Percentiles rank a stretch among this genome's conserved stretches.
Evolutionary conservation across 768 basidiomycete genomes (phyloP).

Genomic region (Suillus variegatus): DNA sequence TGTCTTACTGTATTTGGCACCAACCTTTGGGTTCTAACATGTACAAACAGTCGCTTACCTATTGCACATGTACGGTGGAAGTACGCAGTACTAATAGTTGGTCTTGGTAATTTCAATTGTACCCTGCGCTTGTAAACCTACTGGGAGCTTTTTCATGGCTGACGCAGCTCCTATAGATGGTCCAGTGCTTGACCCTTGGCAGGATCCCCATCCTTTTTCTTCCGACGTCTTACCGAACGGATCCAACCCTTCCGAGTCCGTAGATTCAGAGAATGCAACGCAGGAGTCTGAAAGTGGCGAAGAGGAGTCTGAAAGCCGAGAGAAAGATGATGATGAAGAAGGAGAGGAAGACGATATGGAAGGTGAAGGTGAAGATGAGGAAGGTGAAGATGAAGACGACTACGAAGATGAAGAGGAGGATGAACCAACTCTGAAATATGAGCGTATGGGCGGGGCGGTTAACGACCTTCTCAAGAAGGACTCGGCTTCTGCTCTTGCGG

Average conservation of each 20-base stretch:
- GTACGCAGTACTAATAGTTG: not conserved
- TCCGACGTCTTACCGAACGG: not conserved
- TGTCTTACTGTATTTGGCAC: not conserved
- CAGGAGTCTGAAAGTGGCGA: constrained; percentile 4
- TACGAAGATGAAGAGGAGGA: constrained; percentile 79
- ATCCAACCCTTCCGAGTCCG: not conserved
- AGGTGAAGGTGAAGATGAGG: constrained; percentile 24
- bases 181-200: constrained; percentile 2
- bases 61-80: not conserved
- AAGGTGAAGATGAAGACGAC: constrained; percentile 40
- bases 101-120: not conserved
- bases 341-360: constrained; percentile 11
- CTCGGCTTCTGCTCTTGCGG: constrained; percentile 79
- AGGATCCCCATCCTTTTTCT: not conserved
- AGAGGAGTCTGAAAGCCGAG: constrained; percentile 5
- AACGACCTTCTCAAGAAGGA: constrained; percentile 86
- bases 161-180: not conserved
- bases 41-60: not conserved
- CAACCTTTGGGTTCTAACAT: not conserved
- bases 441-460: constrained; percentile 70
- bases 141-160: not conserved
- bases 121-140: not conserved
- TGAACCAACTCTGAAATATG: constrained; percentile 91
- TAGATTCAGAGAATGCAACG: constrained; percentile 12
- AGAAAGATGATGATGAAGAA: not conserved